Evolutionary conservation across 1,284 basidiomycete genomes (phyloP), one percentile per base, ranked within the genome.

Genomic region (Leucoagaricus sp.): DNA sequence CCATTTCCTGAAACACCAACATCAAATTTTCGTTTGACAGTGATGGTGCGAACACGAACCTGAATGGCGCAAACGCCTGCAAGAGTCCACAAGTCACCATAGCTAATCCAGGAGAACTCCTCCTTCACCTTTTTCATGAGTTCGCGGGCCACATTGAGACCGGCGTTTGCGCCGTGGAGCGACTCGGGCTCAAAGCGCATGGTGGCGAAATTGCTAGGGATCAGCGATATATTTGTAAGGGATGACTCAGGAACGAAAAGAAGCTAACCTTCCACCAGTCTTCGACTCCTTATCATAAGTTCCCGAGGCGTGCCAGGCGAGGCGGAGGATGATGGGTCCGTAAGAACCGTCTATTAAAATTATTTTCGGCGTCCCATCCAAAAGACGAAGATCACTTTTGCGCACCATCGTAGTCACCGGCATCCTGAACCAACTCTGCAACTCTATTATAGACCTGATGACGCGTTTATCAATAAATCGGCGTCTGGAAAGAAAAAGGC

Each of bases 81-180:
- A 44, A 97, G 86, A 21, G 94, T 97, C 94, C 94, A 96, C 54
- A 96, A 79, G 68, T 96, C 94, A 64, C 94, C 94, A 71, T 96
- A 97, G 57, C 85, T 89, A 68, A 97, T 96, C 94, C 94, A 96
- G 0, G 86, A 82, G 72, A 87, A 88, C 63, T 95, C 83, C 60
- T 87, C 71, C 79, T 99, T 96, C 71, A 98, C 75, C 59, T 89
- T 85, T 71, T 98, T 91, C 83, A 98, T 87, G 64, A 94, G 76
- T 12, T 76, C 81, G 56, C 96, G 91, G 19, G 94, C 96, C 57
- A 94, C 72, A 61, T 89, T 71, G 57, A 98, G 80, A 60, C 96
- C 95, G 55, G 85, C 86, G 76, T 98, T 98, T 55, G 94, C 96
- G 45, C 83, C 87, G 71, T 98, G 94, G 36, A 82, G 72, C 10